Base-by-base conservation (phyloP, 2,329 filamentous ascomycete species). In the Talaromyces sp. region DNA sequence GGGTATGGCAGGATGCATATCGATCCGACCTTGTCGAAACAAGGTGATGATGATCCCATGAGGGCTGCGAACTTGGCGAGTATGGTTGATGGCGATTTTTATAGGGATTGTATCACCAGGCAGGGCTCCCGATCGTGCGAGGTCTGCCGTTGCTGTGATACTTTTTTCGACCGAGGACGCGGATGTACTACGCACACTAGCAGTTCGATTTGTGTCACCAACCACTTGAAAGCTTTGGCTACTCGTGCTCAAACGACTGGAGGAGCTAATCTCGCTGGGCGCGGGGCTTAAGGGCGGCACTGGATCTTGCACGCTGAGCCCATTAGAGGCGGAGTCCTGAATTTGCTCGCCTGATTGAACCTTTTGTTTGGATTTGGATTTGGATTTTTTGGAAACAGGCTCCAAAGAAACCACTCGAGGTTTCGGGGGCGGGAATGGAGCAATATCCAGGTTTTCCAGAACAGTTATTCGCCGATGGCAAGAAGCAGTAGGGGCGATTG, bases 31-130 rank as follows among this genome's bases (percentile, higher is more conserved):
- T 74, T 96, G 91, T 52, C 95, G 87, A 73, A 96, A 97, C 9
- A 99, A 80, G 1, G 95, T 98, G 53, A 96, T 86, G 63, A 98
- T 95, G 55, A 98, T 89, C 8, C 95, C 93, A 67, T 93, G 90
- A 77, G 96, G 83, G 72, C 92, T 98, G 78, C 93, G 92, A 70
- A 98, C 86, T 62, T 88, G 85, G 74, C 96, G 96, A 63, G 89
- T 93, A 72, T 98, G 95, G 65, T 92, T 89, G 63, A 99, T 88
- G 0, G 84, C 87, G 58, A 98, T 88, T 68, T 86, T 89, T 59
- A 98, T 84, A 0, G 91, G 87, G 51, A 98, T 81, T 27, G 85
- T 85, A 68, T 98, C 95, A 17, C 95, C 95, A 0, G 92, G 88
- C 15, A 98, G 80, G 71, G 89, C 96, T 19, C 93, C 95, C 13